These are phyloP conservation scores for Solanum arcanum DNA, from an alignment of 257 asterid species.

Conservation along the genomic window DNA sequence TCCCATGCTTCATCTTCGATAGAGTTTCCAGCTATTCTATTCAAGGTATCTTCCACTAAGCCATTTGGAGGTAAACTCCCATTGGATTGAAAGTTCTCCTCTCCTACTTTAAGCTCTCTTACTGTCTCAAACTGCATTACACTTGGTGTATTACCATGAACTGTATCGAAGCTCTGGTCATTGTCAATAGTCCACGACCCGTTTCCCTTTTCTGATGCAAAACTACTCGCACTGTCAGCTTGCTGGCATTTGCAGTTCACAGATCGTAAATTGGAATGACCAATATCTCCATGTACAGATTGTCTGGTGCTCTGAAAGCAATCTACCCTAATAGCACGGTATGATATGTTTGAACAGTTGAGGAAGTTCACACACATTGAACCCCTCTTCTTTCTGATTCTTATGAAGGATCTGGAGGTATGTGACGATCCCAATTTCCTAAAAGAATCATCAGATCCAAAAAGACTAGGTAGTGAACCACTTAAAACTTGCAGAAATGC, in stretches of 20 bases:
- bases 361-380: conserved; percentile 2
- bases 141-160: conserved; percentile 10
- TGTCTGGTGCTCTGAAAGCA: neutral
- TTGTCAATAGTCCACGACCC: conserved; percentile 26
- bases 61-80: conserved; percentile 26
- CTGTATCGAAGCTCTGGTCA: conserved; percentile 14
- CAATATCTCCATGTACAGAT: conserved; percentile 1
- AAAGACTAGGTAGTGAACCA: conserved; percentile 12
- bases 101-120: conserved; percentile 14
- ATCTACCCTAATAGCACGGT: conserved; percentile 2
- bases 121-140: conserved; percentile 12
- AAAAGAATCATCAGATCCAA: conserved; percentile 14
- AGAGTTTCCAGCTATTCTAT: conserved; percentile 15
- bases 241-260: conserved; percentile 37
- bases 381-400: conserved; percentile 22
- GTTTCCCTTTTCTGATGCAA: conserved; percentile 28
- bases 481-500: conserved; percentile 26
- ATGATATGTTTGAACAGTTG: conserved; percentile 7
- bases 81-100: conserved; percentile 18
- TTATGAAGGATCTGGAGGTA: conserved; percentile 10
- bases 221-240: conserved; percentile 34
- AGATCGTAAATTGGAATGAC: conserved; percentile 3
- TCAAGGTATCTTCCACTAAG: conserved; percentile 6
- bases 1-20: conserved; percentile 70
- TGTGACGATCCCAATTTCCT: conserved; percentile 8